These are phyloP conservation scores for Candida caryicola DNA, from an alignment of 805 yeast genomes.

Conservation along the genomic window DNA sequence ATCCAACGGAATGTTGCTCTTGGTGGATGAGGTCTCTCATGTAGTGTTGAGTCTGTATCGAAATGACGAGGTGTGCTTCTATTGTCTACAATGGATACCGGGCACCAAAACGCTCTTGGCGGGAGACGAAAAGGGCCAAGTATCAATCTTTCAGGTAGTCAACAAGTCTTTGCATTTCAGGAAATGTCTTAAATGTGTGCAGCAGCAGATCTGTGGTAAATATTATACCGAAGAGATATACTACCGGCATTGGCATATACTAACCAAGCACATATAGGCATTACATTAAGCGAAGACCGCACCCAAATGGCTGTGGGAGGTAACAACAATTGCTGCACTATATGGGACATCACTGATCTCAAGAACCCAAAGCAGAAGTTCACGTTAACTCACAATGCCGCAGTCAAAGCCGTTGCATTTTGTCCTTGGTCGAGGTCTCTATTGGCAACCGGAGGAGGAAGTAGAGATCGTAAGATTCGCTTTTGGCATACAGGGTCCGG, in stretches of 20 bases:
- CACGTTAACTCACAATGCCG: slow-evolving; percentile 69
- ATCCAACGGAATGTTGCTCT: slow-evolving; percentile 49
- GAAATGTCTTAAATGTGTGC: slow-evolving; percentile 24
- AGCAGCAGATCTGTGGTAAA: slow-evolving; percentile 40
- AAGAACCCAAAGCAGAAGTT: slow-evolving; percentile 43
- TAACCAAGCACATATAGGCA: slow-evolving; percentile 36
- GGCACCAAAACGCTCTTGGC: slow-evolving; percentile 44
- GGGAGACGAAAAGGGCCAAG: slow-evolving; percentile 67
- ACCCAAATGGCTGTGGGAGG: slow-evolving; percentile 75
- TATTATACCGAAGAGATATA: slow-evolving; percentile 2
- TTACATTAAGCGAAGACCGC: slow-evolving; percentile 54
- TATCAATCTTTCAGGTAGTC: slow-evolving; percentile 40
- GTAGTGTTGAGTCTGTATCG: slow-evolving; percentile 12
- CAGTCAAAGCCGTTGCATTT: slow-evolving; percentile 84
- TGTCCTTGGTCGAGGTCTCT: slow-evolving; percentile 87
- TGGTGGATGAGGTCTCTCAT: slow-evolving; percentile 40
- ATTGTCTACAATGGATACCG: slow-evolving; percentile 61
- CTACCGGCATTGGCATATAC: slow-evolving; percentile 9
- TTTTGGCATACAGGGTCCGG: slow-evolving; percentile 89
- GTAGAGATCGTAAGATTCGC: slow-evolving; percentile 71
- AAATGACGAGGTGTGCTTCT: slow-evolving; percentile 41
- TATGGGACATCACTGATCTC: slow-evolving; percentile 59
- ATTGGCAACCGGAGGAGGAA: slow-evolving; percentile 90
- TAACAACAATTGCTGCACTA: slow-evolving; percentile 74
- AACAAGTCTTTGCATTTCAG: slow-evolving; percentile 8